Base-by-base conservation (phyloP, 306 rosid genomes). In the Ochetophila trinervis region DNA sequence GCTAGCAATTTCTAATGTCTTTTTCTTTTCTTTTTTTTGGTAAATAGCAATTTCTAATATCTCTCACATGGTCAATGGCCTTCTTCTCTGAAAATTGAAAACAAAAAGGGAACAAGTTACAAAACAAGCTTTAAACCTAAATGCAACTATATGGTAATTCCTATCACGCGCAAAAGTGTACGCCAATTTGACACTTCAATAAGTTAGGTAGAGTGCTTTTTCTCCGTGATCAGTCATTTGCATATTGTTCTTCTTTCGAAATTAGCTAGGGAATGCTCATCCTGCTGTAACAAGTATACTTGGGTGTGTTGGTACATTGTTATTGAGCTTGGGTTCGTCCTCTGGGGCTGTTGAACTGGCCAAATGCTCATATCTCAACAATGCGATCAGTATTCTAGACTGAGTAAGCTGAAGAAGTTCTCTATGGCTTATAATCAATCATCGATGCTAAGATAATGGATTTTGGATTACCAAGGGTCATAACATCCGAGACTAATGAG, bases 391-490 rank as follows among this genome's bases (percentile, higher is more conserved):
- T 27, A 1, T 1, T 1, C 32, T 27, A 27, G 32, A 2, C 32
- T 27, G 32, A 27, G 32, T 4, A 27, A 4, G 32, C 32, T 27
- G 3, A 27, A 4, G 32, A 27, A 27, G 32, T 27, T 27, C 32
- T 27, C 32, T 27, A 4, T 27, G 32, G 32, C 32, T 27, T 27
- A 27, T 27, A 27, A 27, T 4, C 50, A 69, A 51, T n/a, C n/a
- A n/a, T 85, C 21, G 97, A 93, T 79, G 87, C 97, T 20, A 73
- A 96, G 75, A 76, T 93, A 66, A 90, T 93, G 90, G 97, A 93
- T 67, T 89, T 81, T 69, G 99, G 99, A 24, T 86, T 93, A 27
- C 94, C 99, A 1, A 83, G 85, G 80, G 90, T 93, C 11, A 82
- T 84, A 88, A 66, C 83, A 0, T 76, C 89, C n/a, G 91, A 89